These are phyloP conservation scores for Tulasnella calospora DNA, from an alignment of 768 basidiomycete genomes.

Conservation along the genomic window DNA sequence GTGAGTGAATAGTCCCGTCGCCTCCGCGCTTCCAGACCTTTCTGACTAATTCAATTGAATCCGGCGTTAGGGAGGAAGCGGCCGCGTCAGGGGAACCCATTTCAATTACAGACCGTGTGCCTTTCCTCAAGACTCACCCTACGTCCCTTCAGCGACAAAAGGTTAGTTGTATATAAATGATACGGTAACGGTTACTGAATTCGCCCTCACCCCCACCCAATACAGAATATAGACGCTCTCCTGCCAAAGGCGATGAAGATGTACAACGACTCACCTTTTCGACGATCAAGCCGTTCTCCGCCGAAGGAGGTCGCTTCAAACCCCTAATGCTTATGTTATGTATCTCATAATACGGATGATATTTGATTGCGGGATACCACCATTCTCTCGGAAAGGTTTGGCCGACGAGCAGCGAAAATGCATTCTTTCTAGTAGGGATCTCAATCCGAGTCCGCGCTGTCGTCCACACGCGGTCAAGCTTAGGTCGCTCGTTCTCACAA, in stretches of 20 bases:
- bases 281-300: background rate
- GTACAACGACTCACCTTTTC: constrained; percentile 26
- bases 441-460: background rate
- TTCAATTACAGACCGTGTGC: constrained; percentile 36
- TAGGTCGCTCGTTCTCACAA: background rate
- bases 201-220: background rate
- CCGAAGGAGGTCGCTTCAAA: background rate
- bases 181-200: background rate
- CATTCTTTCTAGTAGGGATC: too few species aligned
- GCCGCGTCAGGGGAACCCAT: constrained; percentile 32
- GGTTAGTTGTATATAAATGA: constrained; percentile 28
- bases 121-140: constrained; percentile 42
- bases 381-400: background rate
- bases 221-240: constrained; percentile 27
- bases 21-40: background rate
- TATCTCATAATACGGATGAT: background rate
- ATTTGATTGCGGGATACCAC: background rate
- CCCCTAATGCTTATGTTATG: background rate
- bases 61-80: constrained; percentile 34
- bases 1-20: constrained; percentile 15
- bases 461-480: background rate
- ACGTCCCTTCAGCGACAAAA: constrained; percentile 38
- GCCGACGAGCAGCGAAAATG: background rate
- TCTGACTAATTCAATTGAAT: background rate
- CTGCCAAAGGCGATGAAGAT: constrained; percentile 33